A percentile compares a stretch with the other conserved stretches of the same genome.
These are phyloP conservation scores for Xylariaceae sp. DNA, from an alignment of 2,329 filamentous ascomycete species.

Conservation along the genomic window DNA sequence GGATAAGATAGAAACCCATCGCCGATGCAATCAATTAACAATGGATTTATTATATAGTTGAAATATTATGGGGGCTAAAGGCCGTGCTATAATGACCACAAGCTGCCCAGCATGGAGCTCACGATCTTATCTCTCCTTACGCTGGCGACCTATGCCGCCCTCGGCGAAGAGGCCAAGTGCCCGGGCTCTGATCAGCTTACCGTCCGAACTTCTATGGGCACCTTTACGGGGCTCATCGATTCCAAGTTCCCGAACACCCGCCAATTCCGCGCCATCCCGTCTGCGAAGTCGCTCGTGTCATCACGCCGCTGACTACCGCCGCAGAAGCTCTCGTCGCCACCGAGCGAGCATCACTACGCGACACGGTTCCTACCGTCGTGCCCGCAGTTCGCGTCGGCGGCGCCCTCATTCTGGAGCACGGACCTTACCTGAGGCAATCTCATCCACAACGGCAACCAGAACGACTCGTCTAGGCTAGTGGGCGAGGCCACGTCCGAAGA, in stretches of 20 bases:
- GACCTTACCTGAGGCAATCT: constrained; percentile 41
- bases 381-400: constrained; percentile 42
- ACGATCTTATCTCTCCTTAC: constrained; percentile 9
- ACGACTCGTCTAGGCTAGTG: constrained; percentile 28
- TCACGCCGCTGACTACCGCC: constrained; percentile 40
- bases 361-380: constrained; percentile 42
- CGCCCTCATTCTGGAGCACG: constrained; percentile 38
- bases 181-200: constrained; percentile 30
- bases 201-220: constrained; percentile 41
- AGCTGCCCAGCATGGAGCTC: constrained; percentile 14
- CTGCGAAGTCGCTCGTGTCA: constrained; percentile 44
- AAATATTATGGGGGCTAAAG: no score
- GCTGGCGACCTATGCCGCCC: not conserved
- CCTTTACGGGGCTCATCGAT: constrained; percentile 43
- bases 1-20: no score
- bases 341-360: constrained; percentile 35
- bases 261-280: constrained; percentile 47
- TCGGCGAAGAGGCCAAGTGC: constrained; percentile 8
- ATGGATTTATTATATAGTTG: no score
- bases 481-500: constrained; percentile 26
- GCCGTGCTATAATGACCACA: not conserved
- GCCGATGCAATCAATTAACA: no score
- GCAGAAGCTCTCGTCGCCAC: constrained; percentile 29
- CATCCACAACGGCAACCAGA: constrained; percentile 42
- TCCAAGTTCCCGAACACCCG: constrained; percentile 41